Percentiles rank a stretch among this genome's conserved stretches.
Evolutionary conservation across 345 rosid species (phyloP).

Genomic region (Citrus medica): DNA sequence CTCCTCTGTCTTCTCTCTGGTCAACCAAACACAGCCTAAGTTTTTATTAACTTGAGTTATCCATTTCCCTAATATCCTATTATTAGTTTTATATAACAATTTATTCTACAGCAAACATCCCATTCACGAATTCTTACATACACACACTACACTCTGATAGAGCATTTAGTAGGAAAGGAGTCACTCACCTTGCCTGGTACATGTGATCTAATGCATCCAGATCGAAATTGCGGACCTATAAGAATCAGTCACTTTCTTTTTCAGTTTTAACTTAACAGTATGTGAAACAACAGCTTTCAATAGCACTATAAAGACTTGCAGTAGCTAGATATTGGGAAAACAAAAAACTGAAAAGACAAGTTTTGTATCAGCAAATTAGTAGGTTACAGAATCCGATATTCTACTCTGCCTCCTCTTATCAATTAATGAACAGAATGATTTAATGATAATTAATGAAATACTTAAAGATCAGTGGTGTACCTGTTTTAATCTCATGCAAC

Average conservation of each 20-base stretch:
- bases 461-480: neutral
- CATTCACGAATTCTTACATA: neutral
- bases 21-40: too few relatives aligned
- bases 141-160: neutral
- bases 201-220: slow-evolving; percentile 67
- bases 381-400: neutral
- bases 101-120: neutral
- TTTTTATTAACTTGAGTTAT: neutral
- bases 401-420: neutral
- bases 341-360: neutral
- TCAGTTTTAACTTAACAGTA: slow-evolving; percentile 7
- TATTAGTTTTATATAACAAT: neutral
- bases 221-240: slow-evolving; percentile 83
- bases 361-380: neutral
- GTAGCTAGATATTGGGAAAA: neutral
- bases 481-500: neutral
- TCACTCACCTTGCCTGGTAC: slow-evolving; percentile 77
- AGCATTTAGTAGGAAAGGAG: neutral
- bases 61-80: neutral
- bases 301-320: neutral
- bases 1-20: too few relatives aligned
- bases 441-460: neutral
- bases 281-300: neutral
- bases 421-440: neutral
- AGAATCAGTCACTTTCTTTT: slow-evolving; percentile 3